Conservation (phyloP, 371 early-diverging fungal genomes). For the Nematocida homosporus region DNA sequence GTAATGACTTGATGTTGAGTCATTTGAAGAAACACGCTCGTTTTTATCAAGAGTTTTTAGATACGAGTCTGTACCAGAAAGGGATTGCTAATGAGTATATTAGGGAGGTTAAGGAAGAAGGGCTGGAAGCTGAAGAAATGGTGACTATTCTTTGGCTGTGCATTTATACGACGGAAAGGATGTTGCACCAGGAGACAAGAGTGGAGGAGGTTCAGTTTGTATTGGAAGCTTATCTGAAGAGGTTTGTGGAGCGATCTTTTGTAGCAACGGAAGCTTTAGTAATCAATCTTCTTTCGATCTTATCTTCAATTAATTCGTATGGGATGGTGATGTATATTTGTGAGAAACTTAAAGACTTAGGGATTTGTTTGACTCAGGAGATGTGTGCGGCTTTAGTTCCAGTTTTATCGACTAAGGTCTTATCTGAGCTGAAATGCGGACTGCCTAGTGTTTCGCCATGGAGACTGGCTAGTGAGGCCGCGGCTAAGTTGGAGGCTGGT, state of each 20-base stretch:
- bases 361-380: slow-evolving; percentile 26
- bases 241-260: background rate
- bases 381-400: slow-evolving; percentile 46
- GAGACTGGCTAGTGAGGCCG: slow-evolving; percentile 7
- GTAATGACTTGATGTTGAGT: background rate
- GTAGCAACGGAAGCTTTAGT: slow-evolving; percentile 19
- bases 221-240: slow-evolving; percentile 30
- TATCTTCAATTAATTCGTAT: slow-evolving; percentile 39
- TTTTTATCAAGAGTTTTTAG: slow-evolving; percentile 38
- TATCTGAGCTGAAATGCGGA: background rate
- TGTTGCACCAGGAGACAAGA: background rate
- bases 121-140: background rate
- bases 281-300: slow-evolving; percentile 16
- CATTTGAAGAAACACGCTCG: background rate
- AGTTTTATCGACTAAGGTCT: background rate
- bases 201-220: slow-evolving; percentile 19
- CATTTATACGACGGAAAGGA: background rate
- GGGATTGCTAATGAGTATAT: slow-evolving; percentile 18
- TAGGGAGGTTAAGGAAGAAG: slow-evolving; percentile 31
- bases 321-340: slow-evolving; percentile 1
- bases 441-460: slow-evolving; percentile 21
- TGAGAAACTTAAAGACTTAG: background rate
- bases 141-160: slow-evolving; percentile 20
- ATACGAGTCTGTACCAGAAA: slow-evolving; percentile 26
- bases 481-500: background rate